Conservation (phyloP, 2,329 filamentous ascomycete genomes). For the Magnaporthales sp. region DNA sequence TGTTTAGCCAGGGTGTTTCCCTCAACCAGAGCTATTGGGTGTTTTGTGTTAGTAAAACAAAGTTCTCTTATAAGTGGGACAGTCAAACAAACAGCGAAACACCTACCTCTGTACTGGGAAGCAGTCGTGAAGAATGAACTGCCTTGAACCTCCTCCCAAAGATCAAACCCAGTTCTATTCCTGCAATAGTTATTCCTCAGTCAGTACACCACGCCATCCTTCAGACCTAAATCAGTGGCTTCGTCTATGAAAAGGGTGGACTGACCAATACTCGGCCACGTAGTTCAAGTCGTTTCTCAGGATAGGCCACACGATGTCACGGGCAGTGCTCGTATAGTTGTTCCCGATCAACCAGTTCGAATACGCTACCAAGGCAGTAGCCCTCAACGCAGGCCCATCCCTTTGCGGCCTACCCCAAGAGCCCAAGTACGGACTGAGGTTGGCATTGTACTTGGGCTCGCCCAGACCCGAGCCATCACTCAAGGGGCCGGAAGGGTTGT, state of each 20-base stretch:
- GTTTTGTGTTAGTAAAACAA: background rate
- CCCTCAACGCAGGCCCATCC: conserved; percentile 70
- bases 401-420: conserved; percentile 70
- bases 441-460: conserved; percentile 65
- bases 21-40: conserved; percentile 44
- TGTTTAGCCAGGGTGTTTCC: conserved; percentile 57
- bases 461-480: conserved; percentile 48
- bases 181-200: conserved; percentile 13
- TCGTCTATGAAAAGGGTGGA: background rate
- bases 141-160: conserved; percentile 76
- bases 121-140: conserved; percentile 73
- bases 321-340: conserved; percentile 50
- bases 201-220: background rate
- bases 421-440: conserved; percentile 55
- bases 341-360: conserved; percentile 63
- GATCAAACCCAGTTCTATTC: conserved; percentile 58
- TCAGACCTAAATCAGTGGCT: background rate
- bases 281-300: conserved; percentile 70
- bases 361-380: conserved; percentile 64
- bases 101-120: conserved; percentile 54
- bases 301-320: conserved; percentile 59
- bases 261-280: conserved; percentile 60
- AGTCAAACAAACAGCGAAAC: conserved; percentile 9
- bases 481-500: conserved; percentile 58
- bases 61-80: background rate